Conservation (phyloP, 2,329 filamentous ascomycete species). For the Diaporthe nobilis region DNA sequence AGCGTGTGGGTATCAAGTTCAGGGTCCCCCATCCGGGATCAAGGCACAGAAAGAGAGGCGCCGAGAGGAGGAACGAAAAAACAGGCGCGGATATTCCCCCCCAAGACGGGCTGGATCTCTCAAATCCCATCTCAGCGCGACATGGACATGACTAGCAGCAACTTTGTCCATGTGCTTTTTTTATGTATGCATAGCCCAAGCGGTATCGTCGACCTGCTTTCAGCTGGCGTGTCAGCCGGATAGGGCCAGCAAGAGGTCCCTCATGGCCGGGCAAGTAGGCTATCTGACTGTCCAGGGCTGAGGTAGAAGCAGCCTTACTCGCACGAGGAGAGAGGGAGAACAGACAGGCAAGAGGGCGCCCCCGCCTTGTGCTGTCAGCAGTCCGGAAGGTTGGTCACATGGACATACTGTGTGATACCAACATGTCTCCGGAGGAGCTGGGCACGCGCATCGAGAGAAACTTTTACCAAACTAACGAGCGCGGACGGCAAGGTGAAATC, state of each 20-base stretch:
- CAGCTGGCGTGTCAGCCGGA: not conserved
- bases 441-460: not conserved
- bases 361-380: not conserved
- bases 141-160: constrained; percentile 9
- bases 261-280: not conserved
- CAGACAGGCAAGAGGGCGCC: not conserved
- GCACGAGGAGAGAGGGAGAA: not conserved
- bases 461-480: not conserved
- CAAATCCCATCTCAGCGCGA: not conserved
- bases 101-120: not conserved
- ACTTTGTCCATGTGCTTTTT: not conserved
- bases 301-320: not conserved
- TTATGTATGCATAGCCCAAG: not conserved
- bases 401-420: not conserved
- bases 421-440: not conserved
- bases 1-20: constrained; percentile 24
- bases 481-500: not conserved
- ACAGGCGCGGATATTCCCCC: not conserved
- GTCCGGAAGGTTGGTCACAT: not conserved
- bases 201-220: not conserved
- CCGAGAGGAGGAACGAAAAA: constrained; percentile 3
- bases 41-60: not conserved
- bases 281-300: not conserved
- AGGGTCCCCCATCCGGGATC: constrained; percentile 10
- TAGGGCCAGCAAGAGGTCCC: not conserved